Conservation (phyloP, 2,329 filamentous ascomycete species). For the Sporothrix euskadiensis region DNA sequence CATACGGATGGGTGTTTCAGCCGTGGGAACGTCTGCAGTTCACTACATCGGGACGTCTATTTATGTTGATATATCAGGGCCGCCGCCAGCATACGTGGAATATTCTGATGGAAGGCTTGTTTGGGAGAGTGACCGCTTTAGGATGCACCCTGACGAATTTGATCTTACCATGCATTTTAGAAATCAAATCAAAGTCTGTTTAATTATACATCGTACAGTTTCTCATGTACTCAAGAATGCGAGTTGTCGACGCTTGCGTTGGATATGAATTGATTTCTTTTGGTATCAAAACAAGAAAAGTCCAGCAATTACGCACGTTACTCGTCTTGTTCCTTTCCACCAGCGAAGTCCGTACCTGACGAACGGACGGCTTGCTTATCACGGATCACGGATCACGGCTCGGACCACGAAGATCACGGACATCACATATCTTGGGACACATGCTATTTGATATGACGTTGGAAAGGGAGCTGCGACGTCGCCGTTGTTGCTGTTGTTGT, state of each 20-base stretch:
- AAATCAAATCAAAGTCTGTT: too few relatives aligned
- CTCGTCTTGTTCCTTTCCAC: background rate
- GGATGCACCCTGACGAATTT: too few relatives aligned
- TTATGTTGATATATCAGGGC: background rate
- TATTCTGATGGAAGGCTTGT: too few relatives aligned
- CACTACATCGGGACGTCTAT: background rate
- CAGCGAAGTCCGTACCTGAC: background rate
- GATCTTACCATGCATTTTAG: too few relatives aligned
- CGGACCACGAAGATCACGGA: background rate
- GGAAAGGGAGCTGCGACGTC: background rate
- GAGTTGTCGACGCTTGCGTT: too few relatives aligned
- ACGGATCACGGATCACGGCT: background rate
- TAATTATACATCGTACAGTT: too few relatives aligned
- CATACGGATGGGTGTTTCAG: constrained; percentile 5
- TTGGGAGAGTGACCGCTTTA: too few relatives aligned
- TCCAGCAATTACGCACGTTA: background rate
- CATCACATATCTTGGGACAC: background rate
- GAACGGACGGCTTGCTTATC: background rate
- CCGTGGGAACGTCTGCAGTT: background rate
- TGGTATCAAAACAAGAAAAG: background rate
- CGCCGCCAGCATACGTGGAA: constrained; percentile 9
- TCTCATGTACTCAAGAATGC: too few relatives aligned
- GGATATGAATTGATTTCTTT: background rate
- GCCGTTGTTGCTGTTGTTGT: background rate
- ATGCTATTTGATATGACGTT: background rate